phyloP scores from a whole-genome alignment of 768 basidiomycete genomes.

The Tulasnella sp. region DNA sequence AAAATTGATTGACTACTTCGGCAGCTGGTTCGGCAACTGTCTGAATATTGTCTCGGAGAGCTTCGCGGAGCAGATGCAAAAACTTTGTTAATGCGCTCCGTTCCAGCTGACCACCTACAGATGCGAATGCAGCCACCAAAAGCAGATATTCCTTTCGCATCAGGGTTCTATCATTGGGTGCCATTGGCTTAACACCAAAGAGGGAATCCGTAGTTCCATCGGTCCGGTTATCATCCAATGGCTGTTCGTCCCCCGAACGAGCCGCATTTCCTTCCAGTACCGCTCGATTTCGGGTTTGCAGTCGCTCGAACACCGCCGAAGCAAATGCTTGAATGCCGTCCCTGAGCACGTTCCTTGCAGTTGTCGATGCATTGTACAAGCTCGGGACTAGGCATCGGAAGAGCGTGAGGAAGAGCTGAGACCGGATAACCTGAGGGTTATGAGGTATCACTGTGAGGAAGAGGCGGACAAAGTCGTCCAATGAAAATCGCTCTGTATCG shows the following conservation, averaged over 20 bases:
- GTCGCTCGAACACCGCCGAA: slow-evolving; percentile 31
- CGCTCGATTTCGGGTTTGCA: slow-evolving; percentile 4
- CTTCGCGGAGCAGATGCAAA: slow-evolving; percentile 43
- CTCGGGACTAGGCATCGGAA: slow-evolving; percentile 44
- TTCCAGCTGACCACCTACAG: slow-evolving; percentile 19
- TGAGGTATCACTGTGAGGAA: slow-evolving; percentile 72
- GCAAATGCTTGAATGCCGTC: slow-evolving; percentile 62
- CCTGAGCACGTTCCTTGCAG: slow-evolving; percentile 41
- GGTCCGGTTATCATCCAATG: not conserved
- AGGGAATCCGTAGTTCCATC: not conserved
- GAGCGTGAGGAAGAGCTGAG: slow-evolving; percentile 54
- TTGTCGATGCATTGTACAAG: slow-evolving; percentile 43
- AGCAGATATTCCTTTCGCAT: slow-evolving; percentile 56
- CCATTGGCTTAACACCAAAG: slow-evolving; percentile 33
- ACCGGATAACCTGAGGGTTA: slow-evolving; percentile 49
- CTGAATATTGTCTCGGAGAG: slow-evolving; percentile 39
- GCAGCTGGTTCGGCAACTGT: slow-evolving; percentile 33
- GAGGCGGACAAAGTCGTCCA: slow-evolving; percentile 56
- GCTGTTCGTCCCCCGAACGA: not conserved
- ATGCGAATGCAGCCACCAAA: slow-evolving; percentile 19
- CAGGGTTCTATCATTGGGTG: slow-evolving; percentile 39
- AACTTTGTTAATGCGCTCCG: slow-evolving; percentile 14
- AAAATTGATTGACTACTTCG: slow-evolving; percentile 41
- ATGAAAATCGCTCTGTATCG: slow-evolving; percentile 40
- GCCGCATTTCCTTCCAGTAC: not conserved